Conservation (phyloP, 768 basidiomycete species). For the Krasilnikovozyma curviuscula region DNA sequence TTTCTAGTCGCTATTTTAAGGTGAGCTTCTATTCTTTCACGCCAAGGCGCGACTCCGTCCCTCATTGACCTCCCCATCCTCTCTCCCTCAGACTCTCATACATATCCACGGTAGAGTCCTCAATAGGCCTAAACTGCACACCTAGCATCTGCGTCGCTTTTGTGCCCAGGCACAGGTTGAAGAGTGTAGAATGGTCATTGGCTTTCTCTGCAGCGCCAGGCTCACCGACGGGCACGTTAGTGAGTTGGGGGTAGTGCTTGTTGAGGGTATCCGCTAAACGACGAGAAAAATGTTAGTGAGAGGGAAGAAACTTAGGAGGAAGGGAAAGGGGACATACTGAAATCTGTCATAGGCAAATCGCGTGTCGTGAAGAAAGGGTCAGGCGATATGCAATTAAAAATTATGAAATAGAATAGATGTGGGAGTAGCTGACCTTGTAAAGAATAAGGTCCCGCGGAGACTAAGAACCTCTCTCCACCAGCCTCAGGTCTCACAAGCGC, state of each 20-base stretch:
- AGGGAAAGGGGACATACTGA: not conserved
- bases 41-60: no score
- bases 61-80: no score
- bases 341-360: no score
- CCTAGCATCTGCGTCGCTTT: slow-evolving; percentile 7
- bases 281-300: not conserved
- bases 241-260: not conserved
- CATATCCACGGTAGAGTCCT: no score
- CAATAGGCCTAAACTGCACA: slow-evolving; percentile 1
- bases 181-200: not conserved
- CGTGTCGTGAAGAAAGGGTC: not conserved
- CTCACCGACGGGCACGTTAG: slow-evolving; percentile 2
- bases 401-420: not conserved
- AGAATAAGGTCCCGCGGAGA: slow-evolving; percentile 26
- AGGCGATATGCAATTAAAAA: not conserved
- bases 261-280: slow-evolving; percentile 3
- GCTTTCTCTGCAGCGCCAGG: not conserved
- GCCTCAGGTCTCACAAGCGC: slow-evolving; percentile 38
- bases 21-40: no score
- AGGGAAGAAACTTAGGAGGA: no score
- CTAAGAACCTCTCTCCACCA: slow-evolving; percentile 40
- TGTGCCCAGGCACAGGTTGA: not conserved
- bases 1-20: no score
- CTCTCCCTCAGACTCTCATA: no score
- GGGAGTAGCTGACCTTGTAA: no score